These are phyloP conservation scores for Pseudocercospora macadamiae DNA, from an alignment of 2,329 filamentous ascomycete species.

Conservation along the genomic window DNA sequence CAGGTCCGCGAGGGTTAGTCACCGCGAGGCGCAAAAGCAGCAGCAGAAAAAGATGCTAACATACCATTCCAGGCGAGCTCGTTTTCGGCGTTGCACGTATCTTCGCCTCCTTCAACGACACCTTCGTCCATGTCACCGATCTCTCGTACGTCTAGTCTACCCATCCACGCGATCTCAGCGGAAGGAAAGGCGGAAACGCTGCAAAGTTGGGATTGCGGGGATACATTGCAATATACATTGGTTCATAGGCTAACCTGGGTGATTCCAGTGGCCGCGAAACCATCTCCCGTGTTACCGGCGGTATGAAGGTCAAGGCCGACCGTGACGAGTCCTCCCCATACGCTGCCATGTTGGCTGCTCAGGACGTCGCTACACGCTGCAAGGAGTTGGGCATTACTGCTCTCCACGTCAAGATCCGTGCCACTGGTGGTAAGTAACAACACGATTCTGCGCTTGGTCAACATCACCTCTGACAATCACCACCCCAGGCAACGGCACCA, in stretches of 20 bases:
- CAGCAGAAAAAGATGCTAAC: slow-evolving; percentile 27
- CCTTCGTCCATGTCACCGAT: slow-evolving; percentile 96
- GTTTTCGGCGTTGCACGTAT: slow-evolving; percentile 98
- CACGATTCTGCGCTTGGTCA: slow-evolving; percentile 29
- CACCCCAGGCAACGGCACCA: slow-evolving; percentile 91
- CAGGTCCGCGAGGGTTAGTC: slow-evolving; percentile 89
- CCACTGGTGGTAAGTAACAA: slow-evolving; percentile 94
- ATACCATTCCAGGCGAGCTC: slow-evolving; percentile 72
- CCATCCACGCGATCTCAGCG: slow-evolving; percentile 1
- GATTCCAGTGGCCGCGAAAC: slow-evolving; percentile 96
- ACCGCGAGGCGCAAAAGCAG: slow-evolving; percentile 18
- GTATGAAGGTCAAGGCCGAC: slow-evolving; percentile 99
- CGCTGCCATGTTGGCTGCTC: slow-evolving; percentile 99
- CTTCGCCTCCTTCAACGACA: slow-evolving; percentile 76
- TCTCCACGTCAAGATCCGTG: slow-evolving; percentile 99
- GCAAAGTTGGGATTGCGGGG: slow-evolving; percentile 7
- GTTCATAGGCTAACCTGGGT: slow-evolving; percentile 66
- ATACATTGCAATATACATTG: slow-evolving; percentile 34
- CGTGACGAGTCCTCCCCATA: slow-evolving; percentile 99
- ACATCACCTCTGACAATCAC: background rate
- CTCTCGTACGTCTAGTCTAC: slow-evolving; percentile 57
- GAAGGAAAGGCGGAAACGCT: slow-evolving; percentile 16
- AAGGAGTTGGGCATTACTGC: slow-evolving; percentile 87
- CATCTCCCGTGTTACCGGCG: slow-evolving; percentile 99
- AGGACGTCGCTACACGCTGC: slow-evolving; percentile 86